Percentiles rank a stretch among this genome's conserved stretches.
Conservation (phyloP, 805 yeast genomes). For the Saccharomycodes ludwigii region DNA sequence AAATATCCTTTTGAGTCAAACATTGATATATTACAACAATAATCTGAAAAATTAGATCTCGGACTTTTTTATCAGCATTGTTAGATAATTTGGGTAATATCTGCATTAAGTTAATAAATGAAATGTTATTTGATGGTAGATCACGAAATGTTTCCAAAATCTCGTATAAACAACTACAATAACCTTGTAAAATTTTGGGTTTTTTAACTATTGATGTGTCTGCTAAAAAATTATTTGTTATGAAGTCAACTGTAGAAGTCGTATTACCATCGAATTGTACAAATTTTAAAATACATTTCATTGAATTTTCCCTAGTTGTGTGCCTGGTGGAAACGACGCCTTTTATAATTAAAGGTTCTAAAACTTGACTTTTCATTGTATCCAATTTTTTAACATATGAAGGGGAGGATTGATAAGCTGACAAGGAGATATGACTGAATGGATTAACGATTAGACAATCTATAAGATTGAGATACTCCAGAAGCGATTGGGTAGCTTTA, state of each 20-base stretch:
- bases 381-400: too few species aligned
- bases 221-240: too few species aligned
- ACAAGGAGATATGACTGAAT: too few species aligned
- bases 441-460: too few species aligned
- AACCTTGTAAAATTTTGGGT: constrained; percentile 71
- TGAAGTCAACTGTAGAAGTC: constrained; percentile 44
- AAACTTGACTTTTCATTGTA: too few species aligned
- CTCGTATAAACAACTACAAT: constrained; percentile 41
- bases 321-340: constrained; percentile 66
- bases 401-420: too few species aligned
- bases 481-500: constrained; percentile 49
- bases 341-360: constrained; percentile 74
- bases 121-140: constrained; percentile 1
- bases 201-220: too few species aligned
- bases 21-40: constrained; percentile 63
- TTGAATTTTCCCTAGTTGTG: constrained; percentile 55
- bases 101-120: constrained; percentile 29
- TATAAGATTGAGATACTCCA: too few species aligned
- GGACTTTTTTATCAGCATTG: constrained; percentile 78
- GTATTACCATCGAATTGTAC: constrained; percentile 59
- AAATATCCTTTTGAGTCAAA: constrained; percentile 40
- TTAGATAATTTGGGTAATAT: constrained; percentile 63
- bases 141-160: constrained; percentile 30
- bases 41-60: constrained; percentile 63
- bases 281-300: constrained; percentile 47